Base-by-base conservation (phyloP, 2,329 filamentous ascomycete species). In the Aureobasidium pullulans region DNA sequence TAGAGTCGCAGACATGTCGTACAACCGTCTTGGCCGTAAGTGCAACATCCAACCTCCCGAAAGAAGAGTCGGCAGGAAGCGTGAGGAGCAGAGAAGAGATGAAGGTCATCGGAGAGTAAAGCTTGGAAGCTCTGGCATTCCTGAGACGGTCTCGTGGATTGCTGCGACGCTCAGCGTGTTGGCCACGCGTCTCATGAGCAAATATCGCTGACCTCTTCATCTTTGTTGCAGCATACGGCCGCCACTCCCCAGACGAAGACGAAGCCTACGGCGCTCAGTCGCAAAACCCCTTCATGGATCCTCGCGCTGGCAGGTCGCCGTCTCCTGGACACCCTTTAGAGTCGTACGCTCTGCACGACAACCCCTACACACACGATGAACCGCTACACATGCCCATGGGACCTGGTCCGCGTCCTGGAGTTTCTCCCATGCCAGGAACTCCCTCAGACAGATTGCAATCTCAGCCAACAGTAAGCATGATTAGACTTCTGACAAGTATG, bases 301-400 rank as follows among this genome's bases (percentile, higher is more conserved):
- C 81, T 59, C 80, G 79, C 65, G 72, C 72, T 69, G 70, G 78
- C 71, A 84, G 87, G 65, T 84, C 88, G 60, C 89, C 89, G 57
- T 94, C 90, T 48, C 89, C 90, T 36, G 87, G 84, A 50, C 86
- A 89, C 65, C 88, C 87, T 31, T 76, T 87, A 15, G 83, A 87
- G 66, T 84, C 86, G 64, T 96, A 96, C 72, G 89, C 95, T 70
- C 81, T 95, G 48, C 87, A 94, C 46, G 89, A 96, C 72, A 83
- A 85, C 64, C 84, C 86, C 8, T 92, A 90, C 70, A 73, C 74
- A 36, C 79, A 73, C 64, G 67, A 73, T 28, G 72, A 76, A 49
- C 85, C 84, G 62, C 77, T 92, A 53, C 83, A 89, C 65, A 89
- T 90, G 70, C 88, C 86, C 61, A 81, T 83, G 74, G 85, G 82